These are phyloP conservation scores for Teratosphaeria nubilosa DNA, from an alignment of 2,329 filamentous ascomycete species.

Conservation along the genomic window DNA sequence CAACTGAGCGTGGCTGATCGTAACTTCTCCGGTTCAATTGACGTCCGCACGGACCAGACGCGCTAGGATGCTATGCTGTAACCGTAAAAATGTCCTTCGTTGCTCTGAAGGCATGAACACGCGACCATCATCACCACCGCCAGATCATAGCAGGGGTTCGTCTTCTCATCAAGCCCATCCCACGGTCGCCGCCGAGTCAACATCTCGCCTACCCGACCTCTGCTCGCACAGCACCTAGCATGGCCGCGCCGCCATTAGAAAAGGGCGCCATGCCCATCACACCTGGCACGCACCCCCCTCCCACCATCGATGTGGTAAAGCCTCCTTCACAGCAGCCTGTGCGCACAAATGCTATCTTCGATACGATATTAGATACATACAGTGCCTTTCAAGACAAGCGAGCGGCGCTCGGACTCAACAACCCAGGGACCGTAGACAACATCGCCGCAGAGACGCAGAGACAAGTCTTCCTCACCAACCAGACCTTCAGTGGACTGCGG, in stretches of 20 bases:
- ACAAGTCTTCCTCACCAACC: conserved; percentile 92
- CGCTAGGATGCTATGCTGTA: not conserved
- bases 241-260: conserved; percentile 15
- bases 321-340: conserved; percentile 15
- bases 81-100: not conserved
- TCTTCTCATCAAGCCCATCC: not conserved
- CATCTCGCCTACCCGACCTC: not conserved
- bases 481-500: conserved; percentile 91
- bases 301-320: conserved; percentile 11
- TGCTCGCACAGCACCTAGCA: not conserved
- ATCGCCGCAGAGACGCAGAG: conserved; percentile 87
- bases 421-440: conserved; percentile 86
- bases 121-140: not conserved
- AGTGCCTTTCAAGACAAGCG: conserved; percentile 74
- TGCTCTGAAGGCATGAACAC: not conserved
- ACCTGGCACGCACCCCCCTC: conserved; percentile 8
- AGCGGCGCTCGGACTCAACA: conserved; percentile 76
- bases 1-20: not conserved
- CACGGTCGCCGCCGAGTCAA: not conserved
- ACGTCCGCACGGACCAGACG: not conserved
- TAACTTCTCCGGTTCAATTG: not conserved
- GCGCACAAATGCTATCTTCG: conserved; percentile 20
- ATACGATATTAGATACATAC: conserved; percentile 53
- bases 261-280: conserved; percentile 16
- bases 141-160: not conserved